A percentile compares a stretch with the other conserved stretches of the same genome.
These are phyloP conservation scores for Trichophyton equinum DNA, from an alignment of 2,329 filamentous ascomycete species.

Conservation along the genomic window DNA sequence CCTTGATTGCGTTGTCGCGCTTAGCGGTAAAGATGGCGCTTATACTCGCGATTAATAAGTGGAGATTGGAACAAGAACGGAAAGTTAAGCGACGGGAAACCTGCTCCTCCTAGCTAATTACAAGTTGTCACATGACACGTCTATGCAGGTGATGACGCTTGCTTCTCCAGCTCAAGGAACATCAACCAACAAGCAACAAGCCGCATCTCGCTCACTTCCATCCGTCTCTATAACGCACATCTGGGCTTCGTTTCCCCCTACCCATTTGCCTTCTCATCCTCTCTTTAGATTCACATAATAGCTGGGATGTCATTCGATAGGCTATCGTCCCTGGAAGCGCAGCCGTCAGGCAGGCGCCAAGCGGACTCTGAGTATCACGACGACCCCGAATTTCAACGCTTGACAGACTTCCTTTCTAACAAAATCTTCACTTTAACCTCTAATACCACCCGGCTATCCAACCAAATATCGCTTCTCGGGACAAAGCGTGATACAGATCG, in stretches of 20 bases:
- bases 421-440: slow-evolving; percentile 81
- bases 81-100: not conserved
- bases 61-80: not conserved
- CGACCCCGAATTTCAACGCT: slow-evolving; percentile 78
- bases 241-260: not conserved
- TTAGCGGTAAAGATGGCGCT: not conserved
- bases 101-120: not conserved
- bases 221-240: not conserved
- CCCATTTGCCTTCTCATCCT: not conserved
- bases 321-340: slow-evolving; percentile 70
- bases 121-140: not conserved
- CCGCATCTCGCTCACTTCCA: not conserved
- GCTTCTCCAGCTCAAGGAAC: not conserved
- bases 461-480: slow-evolving; percentile 73
- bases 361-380: slow-evolving; percentile 70
- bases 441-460: slow-evolving; percentile 72
- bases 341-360: slow-evolving; percentile 53
- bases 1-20: not conserved
- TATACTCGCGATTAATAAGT: not conserved
- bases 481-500: slow-evolving; percentile 85
- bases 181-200: not conserved
- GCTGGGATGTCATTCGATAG: slow-evolving; percentile 85
- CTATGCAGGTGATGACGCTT: not conserved
- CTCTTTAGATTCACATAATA: not conserved
- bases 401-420: slow-evolving; percentile 72